phyloP scores from a whole-genome alignment of 805 yeast species.

The Teunomyces pallodes region DNA sequence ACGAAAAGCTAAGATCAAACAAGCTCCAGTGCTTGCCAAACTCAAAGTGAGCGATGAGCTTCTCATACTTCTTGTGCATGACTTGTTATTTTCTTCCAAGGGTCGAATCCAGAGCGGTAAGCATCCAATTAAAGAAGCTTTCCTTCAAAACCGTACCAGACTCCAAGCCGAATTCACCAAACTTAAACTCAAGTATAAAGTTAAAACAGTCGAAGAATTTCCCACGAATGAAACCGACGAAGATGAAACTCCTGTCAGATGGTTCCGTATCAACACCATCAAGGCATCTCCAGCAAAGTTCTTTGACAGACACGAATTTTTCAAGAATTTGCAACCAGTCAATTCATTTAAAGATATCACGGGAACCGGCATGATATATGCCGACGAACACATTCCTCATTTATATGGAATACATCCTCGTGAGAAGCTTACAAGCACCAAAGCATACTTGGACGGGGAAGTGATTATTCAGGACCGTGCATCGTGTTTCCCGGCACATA shows the following conservation, averaged over 20 bases:
- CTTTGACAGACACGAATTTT: conserved; percentile 29
- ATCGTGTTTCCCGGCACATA: conserved; percentile 92
- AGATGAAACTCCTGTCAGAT: conserved; percentile 71
- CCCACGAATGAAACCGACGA: conserved; percentile 45
- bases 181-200: conserved; percentile 70
- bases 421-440: conserved; percentile 65
- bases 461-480: conserved; percentile 94
- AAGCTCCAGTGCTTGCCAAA: conserved; percentile 37
- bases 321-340: conserved; percentile 47
- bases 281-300: conserved; percentile 36
- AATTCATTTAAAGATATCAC: conserved; percentile 40
- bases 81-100: conserved; percentile 66
- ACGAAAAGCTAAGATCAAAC: conserved; percentile 63
- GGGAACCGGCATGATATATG: conserved; percentile 58
- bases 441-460: conserved; percentile 69
- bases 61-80: conserved; percentile 72
- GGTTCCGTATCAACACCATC: conserved; percentile 75
- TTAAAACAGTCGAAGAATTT: conserved; percentile 49
- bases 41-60: conserved; percentile 49
- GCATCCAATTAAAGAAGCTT: conserved; percentile 78
- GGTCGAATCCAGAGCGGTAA: conserved; percentile 90
- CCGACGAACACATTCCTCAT: conserved; percentile 71
- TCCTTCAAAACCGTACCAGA: conserved; percentile 76
- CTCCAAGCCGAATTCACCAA: conserved; percentile 79
- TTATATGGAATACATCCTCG: conserved; percentile 80